Evolutionary conservation across 805 yeast species (phyloP), one percentile per base, ranked within the genome.

Genomic region (Yarrowia sp.): DNA sequence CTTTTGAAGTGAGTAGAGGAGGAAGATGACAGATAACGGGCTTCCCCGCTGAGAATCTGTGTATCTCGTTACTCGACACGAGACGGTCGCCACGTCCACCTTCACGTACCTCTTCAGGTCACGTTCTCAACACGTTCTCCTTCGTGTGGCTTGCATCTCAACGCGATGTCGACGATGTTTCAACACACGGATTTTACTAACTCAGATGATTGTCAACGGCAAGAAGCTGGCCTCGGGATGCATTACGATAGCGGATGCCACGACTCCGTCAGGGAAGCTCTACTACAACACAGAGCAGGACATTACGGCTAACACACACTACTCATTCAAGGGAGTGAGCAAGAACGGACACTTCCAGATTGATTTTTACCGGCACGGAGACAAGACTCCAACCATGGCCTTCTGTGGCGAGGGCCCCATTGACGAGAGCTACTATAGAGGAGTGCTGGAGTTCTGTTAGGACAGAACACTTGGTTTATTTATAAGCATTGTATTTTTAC

Each of bases 121-220:
- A 15, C 10, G 16, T 42, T 15, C 5, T 42, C 16, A 38, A 38
- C 40, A 38, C 40, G 40, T 32, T 19, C 58, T 16, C 22, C 4
- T 26, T 26, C 32, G 32, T 26, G 58, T 38, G 58, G 42, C 58
- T 16, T 16, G 58, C 32, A 16, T 11, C 58, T n/a, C 32, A 16
- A 16, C 58, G n/a, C 12, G n/a, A 49, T 38, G 43, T 36, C 58
- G 40, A 52, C 58, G 43, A 36, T 38, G 40, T 11, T 38, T 9
- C 15, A 50, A 8, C 9, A 5, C 26, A 26, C 15, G 71, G 65
- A 26, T 55, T 19, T 70, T 12, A 74, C 74, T 42, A 72, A 73
- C 41, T n/a, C 70, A 22, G 76, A 72, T 19, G 69, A 46, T 35
- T 75, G 76, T 38, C 65, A 75, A 16, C 40, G 74, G 64, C 63